Percentiles rank a stretch among this genome's conserved stretches.
phyloP scores from a whole-genome alignment of 2,329 filamentous ascomycete species.

The Graphilbum ipis-grandicollis region DNA sequence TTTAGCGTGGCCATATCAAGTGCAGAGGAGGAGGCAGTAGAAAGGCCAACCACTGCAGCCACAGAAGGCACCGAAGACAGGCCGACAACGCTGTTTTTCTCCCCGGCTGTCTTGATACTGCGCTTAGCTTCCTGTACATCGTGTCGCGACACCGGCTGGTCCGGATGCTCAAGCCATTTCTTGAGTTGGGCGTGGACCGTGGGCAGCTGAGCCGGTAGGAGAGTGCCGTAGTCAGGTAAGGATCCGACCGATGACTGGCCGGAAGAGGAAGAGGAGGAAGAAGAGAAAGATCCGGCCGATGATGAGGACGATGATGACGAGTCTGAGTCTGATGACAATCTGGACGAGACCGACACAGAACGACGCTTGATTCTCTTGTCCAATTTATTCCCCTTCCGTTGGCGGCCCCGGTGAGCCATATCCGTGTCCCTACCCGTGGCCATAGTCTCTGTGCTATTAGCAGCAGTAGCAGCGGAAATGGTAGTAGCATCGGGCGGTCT shows the following conservation, averaged over 20 bases:
- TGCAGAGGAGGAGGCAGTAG: neutral
- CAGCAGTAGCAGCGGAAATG: too few relatives aligned
- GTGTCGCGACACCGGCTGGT: constrained; percentile 28
- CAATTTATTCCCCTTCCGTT: neutral
- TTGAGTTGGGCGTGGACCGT: constrained; percentile 24
- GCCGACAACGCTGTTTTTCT: too few relatives aligned
- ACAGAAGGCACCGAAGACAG: neutral
- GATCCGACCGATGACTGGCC: constrained; percentile 27
- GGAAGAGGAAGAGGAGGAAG: constrained; percentile 14
- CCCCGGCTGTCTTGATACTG: constrained; percentile 3
- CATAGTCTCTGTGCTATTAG: too few relatives aligned
- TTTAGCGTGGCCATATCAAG: constrained; percentile 20
- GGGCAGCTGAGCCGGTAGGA: constrained; percentile 30
- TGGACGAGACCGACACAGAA: constrained; percentile 1
- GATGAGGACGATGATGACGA: neutral
- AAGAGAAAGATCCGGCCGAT: neutral
- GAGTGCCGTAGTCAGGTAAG: constrained; percentile 33
- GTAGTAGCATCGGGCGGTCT: neutral
- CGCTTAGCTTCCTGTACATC: constrained; percentile 20
- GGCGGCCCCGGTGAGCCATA: too few relatives aligned
- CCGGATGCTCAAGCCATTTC: constrained; percentile 31
- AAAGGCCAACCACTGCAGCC: neutral
- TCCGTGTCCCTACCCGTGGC: too few relatives aligned
- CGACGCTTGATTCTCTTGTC: neutral
- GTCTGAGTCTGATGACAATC: neutral